These are phyloP conservation scores for Avena eriantha DNA, from an alignment of 176 grass and related monocot genomes.

Conservation along the genomic window DNA sequence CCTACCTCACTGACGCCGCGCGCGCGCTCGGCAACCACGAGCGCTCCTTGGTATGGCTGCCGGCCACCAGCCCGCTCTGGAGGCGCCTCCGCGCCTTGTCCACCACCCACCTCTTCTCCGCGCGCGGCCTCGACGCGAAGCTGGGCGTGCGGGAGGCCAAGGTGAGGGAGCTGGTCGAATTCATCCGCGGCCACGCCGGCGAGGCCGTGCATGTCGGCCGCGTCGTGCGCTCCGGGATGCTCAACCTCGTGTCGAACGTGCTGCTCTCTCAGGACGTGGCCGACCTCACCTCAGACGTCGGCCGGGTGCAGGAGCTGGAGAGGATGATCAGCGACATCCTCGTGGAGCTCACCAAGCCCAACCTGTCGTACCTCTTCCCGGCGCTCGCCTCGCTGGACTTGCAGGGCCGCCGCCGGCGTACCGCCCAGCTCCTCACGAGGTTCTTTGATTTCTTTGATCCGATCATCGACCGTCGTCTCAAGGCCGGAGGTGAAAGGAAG, in stretches of 20 bases:
- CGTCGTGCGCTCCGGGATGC: slow-evolving; percentile 46
- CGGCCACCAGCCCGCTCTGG: slow-evolving; percentile 47
- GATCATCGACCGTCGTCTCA: slow-evolving; percentile 45
- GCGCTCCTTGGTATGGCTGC: slow-evolving; percentile 49
- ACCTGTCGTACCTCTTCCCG: slow-evolving; percentile 68
- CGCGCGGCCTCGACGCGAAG: slow-evolving; percentile 46
- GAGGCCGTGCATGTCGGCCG: slow-evolving; percentile 39
- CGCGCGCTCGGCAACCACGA: slow-evolving; percentile 53
- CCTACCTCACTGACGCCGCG: slow-evolving; percentile 41
- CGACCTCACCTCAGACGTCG: slow-evolving; percentile 41
- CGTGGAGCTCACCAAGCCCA: slow-evolving; percentile 42
- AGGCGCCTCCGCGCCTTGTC: slow-evolving; percentile 55
- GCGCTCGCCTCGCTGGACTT: slow-evolving; percentile 53
- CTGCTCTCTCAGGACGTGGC: slow-evolving; percentile 59
- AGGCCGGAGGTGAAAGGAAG: background rate
- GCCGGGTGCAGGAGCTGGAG: slow-evolving; percentile 49
- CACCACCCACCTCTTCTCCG: slow-evolving; percentile 50
- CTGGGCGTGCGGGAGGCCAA: slow-evolving; percentile 38
- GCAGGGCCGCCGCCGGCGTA: slow-evolving; percentile 53
- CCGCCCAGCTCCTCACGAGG: background rate
- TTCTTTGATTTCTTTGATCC: slow-evolving; percentile 53
- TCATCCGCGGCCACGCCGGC: slow-evolving; percentile 27
- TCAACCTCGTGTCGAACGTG: slow-evolving; percentile 53
- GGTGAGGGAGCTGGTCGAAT: slow-evolving; percentile 47
- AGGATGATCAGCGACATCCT: slow-evolving; percentile 35